Base-by-base conservation (phyloP, 768 basidiomycete genomes). In the Amanita thiersii region DNA sequence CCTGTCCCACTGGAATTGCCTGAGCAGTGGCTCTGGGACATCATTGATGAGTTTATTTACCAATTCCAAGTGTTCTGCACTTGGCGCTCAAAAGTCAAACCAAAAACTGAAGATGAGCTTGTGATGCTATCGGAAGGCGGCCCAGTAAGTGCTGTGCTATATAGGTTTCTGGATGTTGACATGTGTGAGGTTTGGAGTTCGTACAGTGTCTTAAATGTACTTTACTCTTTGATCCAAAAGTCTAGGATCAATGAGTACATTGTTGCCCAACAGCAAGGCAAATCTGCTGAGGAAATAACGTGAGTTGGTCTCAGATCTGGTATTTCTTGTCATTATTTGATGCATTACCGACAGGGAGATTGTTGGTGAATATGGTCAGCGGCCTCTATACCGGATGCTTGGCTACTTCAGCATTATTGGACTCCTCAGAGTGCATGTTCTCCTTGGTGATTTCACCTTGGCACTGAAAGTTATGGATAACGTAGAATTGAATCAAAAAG, bases 191-290 rank as follows among this genome's bases (percentile, higher is more conserved):
- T 93, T 44, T 99, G 96, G 96, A 91, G 86, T 53, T 94, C 91
- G 38, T 99, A 99, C 69, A 92, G 87, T 48, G 94, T 98, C 19
- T 74, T 99, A 53, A 98, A 99, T 64, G 94, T 99, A 28, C 73
- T 99, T 19, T 99, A 99, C 68, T 97, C 92, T 14, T 75, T 99
- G 52, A 93, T 99, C 49, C 94, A 98, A 75, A 98, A 98, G 63
- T 89, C 86, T 4, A 82, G 81, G 60, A 87, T 92, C 62, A 91
- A 93, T 61, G 92, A 97, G 59, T 88, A 92, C 62, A 80, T 99
- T 46, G 57, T 68, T 46, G 93, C 94, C 5, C 75, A 81, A 44
- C 78, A 86, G 52, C 71, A 81, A 49, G 87, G 90, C 18, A 86
- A 86, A 61, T 70, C 77, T 6, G 66, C 75, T 0, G 90, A 92